Conservation (phyloP, 768 basidiomycete genomes). For the Megacollybia marginata region DNA sequence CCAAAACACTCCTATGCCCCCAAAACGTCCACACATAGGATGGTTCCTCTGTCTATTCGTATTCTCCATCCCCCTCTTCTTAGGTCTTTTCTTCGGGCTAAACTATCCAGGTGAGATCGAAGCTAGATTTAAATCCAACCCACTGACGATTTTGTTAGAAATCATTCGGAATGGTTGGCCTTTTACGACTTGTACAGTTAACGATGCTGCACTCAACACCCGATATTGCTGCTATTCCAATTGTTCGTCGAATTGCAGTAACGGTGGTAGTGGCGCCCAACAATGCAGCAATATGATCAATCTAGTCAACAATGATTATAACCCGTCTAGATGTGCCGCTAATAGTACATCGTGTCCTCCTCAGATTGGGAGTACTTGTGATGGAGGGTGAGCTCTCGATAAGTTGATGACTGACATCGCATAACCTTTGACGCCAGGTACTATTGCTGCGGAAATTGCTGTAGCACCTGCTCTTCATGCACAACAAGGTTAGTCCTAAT, state of each 20-base stretch:
- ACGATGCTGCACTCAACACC: conserved; percentile 5
- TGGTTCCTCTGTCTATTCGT: not conserved
- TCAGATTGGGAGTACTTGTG: not conserved
- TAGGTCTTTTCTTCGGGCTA: not conserved
- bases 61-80: not conserved
- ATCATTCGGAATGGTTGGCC: conserved; percentile 14
- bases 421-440: not conserved
- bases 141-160: conserved; percentile 3
- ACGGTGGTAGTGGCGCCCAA: not conserved
- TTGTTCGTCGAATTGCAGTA: not conserved
- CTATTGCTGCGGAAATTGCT: not conserved
- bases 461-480: not conserved
- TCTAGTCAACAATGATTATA: not conserved
- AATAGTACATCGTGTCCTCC: not conserved
- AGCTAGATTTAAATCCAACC: not conserved
- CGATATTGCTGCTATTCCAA: not conserved
- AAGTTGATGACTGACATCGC: not conserved
- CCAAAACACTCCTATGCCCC: too few species aligned
- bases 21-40: too few species aligned
- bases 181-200: conserved; percentile 10
- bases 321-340: not conserved
- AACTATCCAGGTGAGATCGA: not conserved
- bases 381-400: not conserved
- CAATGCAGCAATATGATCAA: not conserved
- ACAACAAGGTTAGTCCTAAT: not conserved